phyloP scores from a whole-genome alignment of 2,329 filamentous ascomycete species.

The Cladophialophora immunda region DNA sequence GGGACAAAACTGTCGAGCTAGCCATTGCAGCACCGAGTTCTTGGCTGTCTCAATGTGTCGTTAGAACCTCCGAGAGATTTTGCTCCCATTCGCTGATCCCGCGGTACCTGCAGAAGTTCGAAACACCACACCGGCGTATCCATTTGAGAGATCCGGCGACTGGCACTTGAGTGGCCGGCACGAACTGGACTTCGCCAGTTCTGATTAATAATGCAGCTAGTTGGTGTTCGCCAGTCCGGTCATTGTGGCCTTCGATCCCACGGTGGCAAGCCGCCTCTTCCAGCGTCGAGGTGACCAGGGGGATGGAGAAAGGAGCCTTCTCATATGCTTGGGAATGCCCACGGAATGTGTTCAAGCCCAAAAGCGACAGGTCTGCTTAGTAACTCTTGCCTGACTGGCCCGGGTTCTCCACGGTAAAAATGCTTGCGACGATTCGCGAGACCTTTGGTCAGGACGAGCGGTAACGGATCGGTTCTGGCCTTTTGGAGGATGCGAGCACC shows the following conservation, averaged over 20 bases:
- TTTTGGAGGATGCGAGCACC: too few species aligned
- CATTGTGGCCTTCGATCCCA: neutral
- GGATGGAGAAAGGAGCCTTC: too few species aligned
- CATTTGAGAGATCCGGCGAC: neutral
- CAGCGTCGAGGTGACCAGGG: neutral
- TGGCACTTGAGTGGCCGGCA: neutral
- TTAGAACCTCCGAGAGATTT: neutral
- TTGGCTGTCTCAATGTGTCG: neutral
- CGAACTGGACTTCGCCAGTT: neutral
- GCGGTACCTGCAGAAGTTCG: neutral
- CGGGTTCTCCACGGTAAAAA: too few species aligned
- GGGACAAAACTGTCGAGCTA: too few species aligned
- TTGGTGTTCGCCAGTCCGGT: neutral
- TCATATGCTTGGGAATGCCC: too few species aligned
- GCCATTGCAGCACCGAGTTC: too few species aligned
- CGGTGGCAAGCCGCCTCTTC: neutral
- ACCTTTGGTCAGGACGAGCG: too few species aligned
- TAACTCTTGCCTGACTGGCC: too few species aligned
- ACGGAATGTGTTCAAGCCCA: too few species aligned
- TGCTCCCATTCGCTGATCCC: neutral
- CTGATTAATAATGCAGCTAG: neutral
- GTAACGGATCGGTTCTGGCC: too few species aligned
- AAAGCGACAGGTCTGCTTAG: too few species aligned
- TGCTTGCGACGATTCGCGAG: too few species aligned
- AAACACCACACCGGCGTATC: neutral